Conservation (phyloP, 164 flowering plant genomes). For the Magnolia sinica region DNA sequence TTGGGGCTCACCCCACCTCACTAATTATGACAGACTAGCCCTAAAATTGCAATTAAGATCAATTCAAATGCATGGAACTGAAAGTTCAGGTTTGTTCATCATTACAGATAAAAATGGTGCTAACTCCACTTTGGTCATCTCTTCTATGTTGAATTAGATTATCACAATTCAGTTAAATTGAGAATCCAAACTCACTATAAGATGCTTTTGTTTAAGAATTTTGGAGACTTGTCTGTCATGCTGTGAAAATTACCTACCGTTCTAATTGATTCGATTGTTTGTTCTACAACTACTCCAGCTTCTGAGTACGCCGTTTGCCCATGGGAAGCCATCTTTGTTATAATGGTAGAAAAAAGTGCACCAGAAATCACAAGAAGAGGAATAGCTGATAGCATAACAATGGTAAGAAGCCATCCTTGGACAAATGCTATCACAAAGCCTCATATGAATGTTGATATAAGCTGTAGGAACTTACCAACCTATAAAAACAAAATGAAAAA, state of each 20-base stretch:
- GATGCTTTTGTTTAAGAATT: too few relatives aligned
- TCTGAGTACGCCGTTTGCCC: slow-evolving; percentile 42
- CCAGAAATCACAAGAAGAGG: slow-evolving; percentile 39
- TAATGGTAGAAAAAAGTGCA: slow-evolving; percentile 26
- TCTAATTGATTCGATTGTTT: slow-evolving; percentile 49
- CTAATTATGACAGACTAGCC: too few relatives aligned
- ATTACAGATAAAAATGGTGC: too few relatives aligned
- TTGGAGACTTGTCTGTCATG: too few relatives aligned
- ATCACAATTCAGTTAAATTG: too few relatives aligned
- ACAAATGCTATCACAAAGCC: slow-evolving; percentile 43
- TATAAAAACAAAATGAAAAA: slow-evolving; percentile 7
- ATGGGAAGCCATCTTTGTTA: slow-evolving; percentile 36
- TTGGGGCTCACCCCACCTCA: too few relatives aligned
- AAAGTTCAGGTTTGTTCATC: too few relatives aligned
- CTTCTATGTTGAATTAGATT: too few relatives aligned
- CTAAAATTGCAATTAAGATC: too few relatives aligned
- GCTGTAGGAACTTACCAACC: slow-evolving; percentile 50
- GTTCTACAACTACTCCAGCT: slow-evolving; percentile 43
- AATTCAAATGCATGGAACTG: too few relatives aligned
- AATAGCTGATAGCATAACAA: slow-evolving; percentile 35
- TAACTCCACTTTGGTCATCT: too few relatives aligned
- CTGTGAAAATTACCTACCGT: slow-evolving; percentile 25
- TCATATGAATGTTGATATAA: slow-evolving; percentile 42
- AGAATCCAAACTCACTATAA: too few relatives aligned
- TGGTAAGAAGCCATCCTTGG: slow-evolving; percentile 52